Evolutionary conservation across 2,329 filamentous ascomycete species (phyloP), one percentile per base, ranked within the genome.

Genomic region (Fusarium piperis): DNA sequence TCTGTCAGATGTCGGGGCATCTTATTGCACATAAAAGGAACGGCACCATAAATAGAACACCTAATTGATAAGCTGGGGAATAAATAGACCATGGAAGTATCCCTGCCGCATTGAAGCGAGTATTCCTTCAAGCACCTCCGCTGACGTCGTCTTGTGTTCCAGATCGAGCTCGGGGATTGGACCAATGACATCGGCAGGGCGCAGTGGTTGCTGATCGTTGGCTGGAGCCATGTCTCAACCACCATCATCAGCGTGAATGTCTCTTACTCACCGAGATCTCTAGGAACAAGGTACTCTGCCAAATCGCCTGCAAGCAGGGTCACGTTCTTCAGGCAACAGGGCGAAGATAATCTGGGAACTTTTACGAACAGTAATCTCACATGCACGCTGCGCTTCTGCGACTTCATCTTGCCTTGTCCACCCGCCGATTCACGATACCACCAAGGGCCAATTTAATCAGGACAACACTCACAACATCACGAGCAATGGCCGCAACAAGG

Each of bases 401-500:
- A 32, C 53, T 62, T 33, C 46, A 48, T 59, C 46, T 39, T 26
- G 32, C 32, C 36, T 52, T 55, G 33, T 41, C n/a, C 16, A 20
- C 58, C 15, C 39, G 55, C 32, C 55, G 32, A 67, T 70, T 75
- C 71, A 68, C 61, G 39, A 35, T 15, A 44, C 53, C 26, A 32
- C 32, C 39, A 32, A 59, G 38, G 26, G 20, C 33, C 30, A 51
- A 59, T 20, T 57, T 26, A 32, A 32, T 4, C 10, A 72, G 33
- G 28, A 52, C 46, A 60, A 41, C 16, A 74, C 51, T 65, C 68
- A 66, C 20, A 38, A 38, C 64, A 36, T 46, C 64, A 36, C 44
- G 59, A 41, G 71, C 56, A 26, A 79, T 81, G 74, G 81, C 82
- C 33, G 74, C 73, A 16, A 81, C 79, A 53, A 79, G 82, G 39